A percentile compares a stretch with the other conserved stretches of the same genome.
Conservation (phyloP, 78 protist genomes). For the Speleostelium caveatum region DNA sequence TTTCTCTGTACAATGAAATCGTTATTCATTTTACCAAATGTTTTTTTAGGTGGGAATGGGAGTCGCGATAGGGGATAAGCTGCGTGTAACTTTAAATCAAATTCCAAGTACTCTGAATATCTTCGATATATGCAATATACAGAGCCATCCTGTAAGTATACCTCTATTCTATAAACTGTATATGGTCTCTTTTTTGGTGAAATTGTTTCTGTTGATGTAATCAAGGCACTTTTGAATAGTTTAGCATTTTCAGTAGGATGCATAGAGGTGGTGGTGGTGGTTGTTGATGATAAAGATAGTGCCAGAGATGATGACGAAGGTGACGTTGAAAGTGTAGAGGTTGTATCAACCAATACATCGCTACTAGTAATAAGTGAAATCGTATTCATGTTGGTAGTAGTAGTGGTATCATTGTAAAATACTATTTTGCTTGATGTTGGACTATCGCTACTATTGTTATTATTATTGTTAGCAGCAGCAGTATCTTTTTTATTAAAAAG, state of each 20-base stretch:
- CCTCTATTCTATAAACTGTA: conserved; percentile 56
- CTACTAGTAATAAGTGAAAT: too few relatives aligned
- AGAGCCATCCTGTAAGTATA: background rate
- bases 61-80: conserved; percentile 38
- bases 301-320: background rate
- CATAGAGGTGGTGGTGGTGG: background rate
- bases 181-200: conserved; percentile 68
- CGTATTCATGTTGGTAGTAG: too few relatives aligned
- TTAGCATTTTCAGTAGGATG: background rate
- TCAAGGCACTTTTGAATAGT: conserved; percentile 71
- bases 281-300: background rate
- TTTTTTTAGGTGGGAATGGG: conserved; percentile 71
- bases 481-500: too few relatives aligned
- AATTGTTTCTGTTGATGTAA: conserved; percentile 51
- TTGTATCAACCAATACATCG: too few relatives aligned
- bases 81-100: conserved; percentile 50
- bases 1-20: conserved; percentile 68
- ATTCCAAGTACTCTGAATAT: conserved; percentile 63
- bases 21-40: conserved; percentile 77
- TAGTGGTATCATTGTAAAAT: too few relatives aligned
- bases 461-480: too few relatives aligned
- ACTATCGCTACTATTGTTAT: too few relatives aligned
- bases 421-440: too few relatives aligned
- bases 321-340: background rate
- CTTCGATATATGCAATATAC: conserved; percentile 23